Evolutionary conservation across 352 stramenopile genomes (phyloP).

Genomic region (Chrysophaeum taylorii): DNA sequence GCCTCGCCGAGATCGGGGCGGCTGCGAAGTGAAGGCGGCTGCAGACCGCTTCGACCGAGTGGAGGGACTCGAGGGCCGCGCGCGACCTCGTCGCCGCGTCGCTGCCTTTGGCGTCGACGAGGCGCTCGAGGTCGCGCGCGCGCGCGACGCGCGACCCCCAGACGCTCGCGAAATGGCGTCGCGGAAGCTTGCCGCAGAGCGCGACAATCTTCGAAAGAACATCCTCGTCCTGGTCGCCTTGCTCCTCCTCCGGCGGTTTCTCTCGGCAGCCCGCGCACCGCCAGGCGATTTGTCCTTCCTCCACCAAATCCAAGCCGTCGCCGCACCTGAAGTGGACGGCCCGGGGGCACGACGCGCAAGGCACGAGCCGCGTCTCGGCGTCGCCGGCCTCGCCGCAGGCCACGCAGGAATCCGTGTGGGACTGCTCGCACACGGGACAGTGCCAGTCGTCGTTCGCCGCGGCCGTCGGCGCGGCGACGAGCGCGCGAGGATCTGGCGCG

Average conservation of each 20-base stretch:
- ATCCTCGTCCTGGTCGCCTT: not conserved
- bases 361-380: slow-evolving; percentile 7
- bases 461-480: not conserved
- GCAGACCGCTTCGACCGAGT: not conserved
- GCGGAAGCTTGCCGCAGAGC: not conserved
- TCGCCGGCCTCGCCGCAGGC: not conserved
- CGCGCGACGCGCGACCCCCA: not conserved
- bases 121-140: not conserved
- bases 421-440: not conserved
- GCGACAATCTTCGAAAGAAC: not conserved
- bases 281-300: not conserved
- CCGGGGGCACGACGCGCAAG: not conserved
- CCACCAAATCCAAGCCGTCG: not conserved
- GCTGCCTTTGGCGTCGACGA: too few relatives aligned
- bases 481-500: not conserved
- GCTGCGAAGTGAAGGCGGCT: not conserved
- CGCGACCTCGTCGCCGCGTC: not conserved
- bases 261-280: not conserved
- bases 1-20: not conserved
- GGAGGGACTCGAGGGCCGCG: not conserved
- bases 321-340: not conserved
- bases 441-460: not conserved
- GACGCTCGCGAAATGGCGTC: slow-evolving; percentile 5
- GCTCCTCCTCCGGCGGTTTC: not conserved
- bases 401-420: not conserved